Evolutionary conservation across 2,329 filamentous ascomycete species (phyloP).

Genomic region (Cercospora citrullina): DNA sequence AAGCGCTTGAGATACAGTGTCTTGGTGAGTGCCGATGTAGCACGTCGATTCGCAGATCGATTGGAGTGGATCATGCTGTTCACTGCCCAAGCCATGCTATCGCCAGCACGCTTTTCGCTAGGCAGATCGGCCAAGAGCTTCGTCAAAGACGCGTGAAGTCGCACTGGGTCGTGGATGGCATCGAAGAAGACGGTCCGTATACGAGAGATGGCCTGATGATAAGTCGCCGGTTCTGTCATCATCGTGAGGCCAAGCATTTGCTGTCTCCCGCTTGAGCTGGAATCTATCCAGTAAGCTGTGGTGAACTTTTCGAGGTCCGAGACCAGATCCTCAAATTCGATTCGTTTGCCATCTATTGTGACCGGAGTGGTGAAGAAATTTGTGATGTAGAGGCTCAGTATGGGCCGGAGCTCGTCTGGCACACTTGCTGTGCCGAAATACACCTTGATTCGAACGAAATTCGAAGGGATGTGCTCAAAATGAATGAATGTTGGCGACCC

Average conservation of each 20-base stretch:
- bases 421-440: slow-evolving; percentile 76
- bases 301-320: slow-evolving; percentile 90
- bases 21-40: slow-evolving; percentile 80
- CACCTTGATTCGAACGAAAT: slow-evolving; percentile 83
- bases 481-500: slow-evolving; percentile 80
- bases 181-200: slow-evolving; percentile 83
- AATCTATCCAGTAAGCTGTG: slow-evolving; percentile 74
- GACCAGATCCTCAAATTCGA: slow-evolving; percentile 91
- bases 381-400: slow-evolving; percentile 80
- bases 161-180: slow-evolving; percentile 76
- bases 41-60: slow-evolving; percentile 72
- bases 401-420: slow-evolving; percentile 78
- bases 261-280: slow-evolving; percentile 67
- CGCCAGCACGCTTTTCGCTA: slow-evolving; percentile 84
- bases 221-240: slow-evolving; percentile 85
- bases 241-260: slow-evolving; percentile 82
- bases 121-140: slow-evolving; percentile 91
- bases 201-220: slow-evolving; percentile 78
- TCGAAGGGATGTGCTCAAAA: slow-evolving; percentile 90
- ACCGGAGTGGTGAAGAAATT: slow-evolving; percentile 96
- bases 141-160: slow-evolving; percentile 63
- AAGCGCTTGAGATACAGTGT: slow-evolving; percentile 83
- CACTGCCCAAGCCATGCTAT: slow-evolving; percentile 61
- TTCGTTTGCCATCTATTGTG: slow-evolving; percentile 67
- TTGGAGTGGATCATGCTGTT: slow-evolving; percentile 78